A percentile compares a stretch with the other conserved stretches of the same genome.
phyloP scores from a whole-genome alignment of 2,329 filamentous ascomycete genomes.

The Mycogone perniciosa region DNA sequence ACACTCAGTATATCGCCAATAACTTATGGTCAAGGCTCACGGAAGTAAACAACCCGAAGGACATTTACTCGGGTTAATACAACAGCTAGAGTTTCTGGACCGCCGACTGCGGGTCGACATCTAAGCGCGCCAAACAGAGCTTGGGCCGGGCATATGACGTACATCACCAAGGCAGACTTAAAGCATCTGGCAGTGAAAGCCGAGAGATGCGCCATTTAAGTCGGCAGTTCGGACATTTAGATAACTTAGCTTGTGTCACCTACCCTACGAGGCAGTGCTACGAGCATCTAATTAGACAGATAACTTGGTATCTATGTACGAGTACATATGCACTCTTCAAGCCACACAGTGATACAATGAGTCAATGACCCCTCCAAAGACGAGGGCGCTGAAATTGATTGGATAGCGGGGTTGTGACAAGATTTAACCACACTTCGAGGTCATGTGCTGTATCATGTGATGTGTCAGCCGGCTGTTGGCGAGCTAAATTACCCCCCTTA shows the following conservation, averaged over 20 bases:
- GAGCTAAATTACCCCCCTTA: too few species aligned
- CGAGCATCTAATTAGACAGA: too few species aligned
- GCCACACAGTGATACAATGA: too few species aligned
- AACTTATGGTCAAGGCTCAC: constrained; percentile 1
- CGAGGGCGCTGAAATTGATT: not conserved
- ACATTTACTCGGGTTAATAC: constrained; percentile 8
- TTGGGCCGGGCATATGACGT: not conserved
- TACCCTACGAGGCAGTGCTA: too few species aligned
- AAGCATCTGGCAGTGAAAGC: not conserved
- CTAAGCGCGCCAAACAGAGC: constrained; percentile 12
- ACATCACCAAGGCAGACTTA: not conserved
- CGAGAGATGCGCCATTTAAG: not conserved
- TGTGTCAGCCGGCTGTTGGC: too few species aligned
- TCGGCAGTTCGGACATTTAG: not conserved
- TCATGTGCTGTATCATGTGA: not conserved
- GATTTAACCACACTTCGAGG: not conserved
- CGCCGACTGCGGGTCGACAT: constrained; percentile 6
- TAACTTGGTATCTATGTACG: too few species aligned
- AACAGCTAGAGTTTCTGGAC: constrained; percentile 3
- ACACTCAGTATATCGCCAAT: not conserved
- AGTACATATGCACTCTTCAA: too few species aligned
- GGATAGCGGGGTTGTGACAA: not conserved
- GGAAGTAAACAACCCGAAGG: constrained; percentile 2
- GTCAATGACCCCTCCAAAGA: too few species aligned
- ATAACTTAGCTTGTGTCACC: not conserved